Conservation (phyloP, 148 eudicot genomes). For the Rhododendron molle region DNA sequence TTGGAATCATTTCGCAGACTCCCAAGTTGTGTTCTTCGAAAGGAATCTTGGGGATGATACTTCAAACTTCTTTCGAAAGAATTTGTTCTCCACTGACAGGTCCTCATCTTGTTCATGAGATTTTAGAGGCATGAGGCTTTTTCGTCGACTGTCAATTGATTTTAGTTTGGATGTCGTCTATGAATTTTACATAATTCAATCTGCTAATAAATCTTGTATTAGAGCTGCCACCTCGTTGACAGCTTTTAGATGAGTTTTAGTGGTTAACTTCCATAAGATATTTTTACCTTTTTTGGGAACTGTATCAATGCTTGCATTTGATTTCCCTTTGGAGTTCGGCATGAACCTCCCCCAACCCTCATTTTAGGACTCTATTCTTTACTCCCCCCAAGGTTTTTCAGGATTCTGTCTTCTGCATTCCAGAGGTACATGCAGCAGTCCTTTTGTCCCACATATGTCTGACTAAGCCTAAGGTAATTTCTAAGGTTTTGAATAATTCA, state of each 20-base stretch:
- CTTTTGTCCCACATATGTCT: neutral
- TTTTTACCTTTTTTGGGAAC: neutral
- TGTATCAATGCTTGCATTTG: neutral
- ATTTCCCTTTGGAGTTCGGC: neutral
- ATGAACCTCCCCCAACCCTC: neutral
- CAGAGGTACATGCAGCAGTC: neutral
- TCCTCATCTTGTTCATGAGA: neutral
- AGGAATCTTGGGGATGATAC: neutral
- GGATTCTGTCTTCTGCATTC: neutral
- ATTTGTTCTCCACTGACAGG: neutral
- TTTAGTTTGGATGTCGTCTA: neutral
- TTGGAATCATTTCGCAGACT: neutral
- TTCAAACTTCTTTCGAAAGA: neutral
- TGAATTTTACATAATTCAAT: neutral
- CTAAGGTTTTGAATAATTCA: neutral
- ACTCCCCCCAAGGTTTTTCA: neutral
- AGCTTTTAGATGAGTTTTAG: neutral
- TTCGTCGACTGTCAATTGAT: neutral
- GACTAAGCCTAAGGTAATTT: neutral
- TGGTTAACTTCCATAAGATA: neutral
- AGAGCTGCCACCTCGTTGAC: neutral
- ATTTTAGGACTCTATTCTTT: neutral
- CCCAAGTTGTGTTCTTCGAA: neutral
- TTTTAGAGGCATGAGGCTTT: neutral
- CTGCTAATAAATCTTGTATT: neutral